Percentiles rank a stretch among this genome's conserved stretches.
Conservation (phyloP, 164 flowering plant genomes). For the Liquidambar formosana region DNA sequence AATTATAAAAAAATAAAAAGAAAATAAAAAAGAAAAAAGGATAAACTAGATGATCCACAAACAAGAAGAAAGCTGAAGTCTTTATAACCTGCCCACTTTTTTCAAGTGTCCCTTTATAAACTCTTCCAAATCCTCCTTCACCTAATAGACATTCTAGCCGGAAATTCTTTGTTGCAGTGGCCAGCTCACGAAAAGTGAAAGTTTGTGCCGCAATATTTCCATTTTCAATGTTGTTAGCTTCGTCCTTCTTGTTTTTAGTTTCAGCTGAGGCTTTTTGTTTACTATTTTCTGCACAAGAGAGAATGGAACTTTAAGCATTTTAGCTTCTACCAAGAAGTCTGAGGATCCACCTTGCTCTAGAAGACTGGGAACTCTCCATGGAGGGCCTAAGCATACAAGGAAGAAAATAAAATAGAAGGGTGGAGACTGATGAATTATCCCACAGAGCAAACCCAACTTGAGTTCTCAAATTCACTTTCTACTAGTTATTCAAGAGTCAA, state of each 20-base stretch:
- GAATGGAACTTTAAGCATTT: background rate
- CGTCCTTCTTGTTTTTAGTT: background rate
- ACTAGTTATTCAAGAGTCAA: no score
- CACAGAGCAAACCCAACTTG: no score
- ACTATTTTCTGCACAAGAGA: background rate
- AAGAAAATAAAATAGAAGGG: no score
- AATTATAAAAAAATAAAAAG: background rate
- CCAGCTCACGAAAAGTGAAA: conserved; percentile 6
- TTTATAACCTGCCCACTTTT: conserved; percentile 21
- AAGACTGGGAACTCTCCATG: no score
- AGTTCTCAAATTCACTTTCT: no score
- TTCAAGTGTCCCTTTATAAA: conserved; percentile 17
- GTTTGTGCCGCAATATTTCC: background rate
- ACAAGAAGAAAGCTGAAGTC: background rate
- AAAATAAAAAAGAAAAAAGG: background rate
- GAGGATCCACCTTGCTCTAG: no score
- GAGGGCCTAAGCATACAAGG: no score
- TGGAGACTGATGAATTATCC: no score
- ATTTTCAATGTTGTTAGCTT: background rate
- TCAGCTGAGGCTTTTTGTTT: background rate
- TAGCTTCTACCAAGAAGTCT: no score
- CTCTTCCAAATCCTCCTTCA: conserved; percentile 8
- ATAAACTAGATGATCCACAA: background rate
- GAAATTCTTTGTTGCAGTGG: conserved; percentile 18
- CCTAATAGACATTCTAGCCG: conserved; percentile 18